Base-by-base conservation (phyloP, 495 filamentous ascomycete genomes). In the Sabuloglossum arenarium region DNA sequence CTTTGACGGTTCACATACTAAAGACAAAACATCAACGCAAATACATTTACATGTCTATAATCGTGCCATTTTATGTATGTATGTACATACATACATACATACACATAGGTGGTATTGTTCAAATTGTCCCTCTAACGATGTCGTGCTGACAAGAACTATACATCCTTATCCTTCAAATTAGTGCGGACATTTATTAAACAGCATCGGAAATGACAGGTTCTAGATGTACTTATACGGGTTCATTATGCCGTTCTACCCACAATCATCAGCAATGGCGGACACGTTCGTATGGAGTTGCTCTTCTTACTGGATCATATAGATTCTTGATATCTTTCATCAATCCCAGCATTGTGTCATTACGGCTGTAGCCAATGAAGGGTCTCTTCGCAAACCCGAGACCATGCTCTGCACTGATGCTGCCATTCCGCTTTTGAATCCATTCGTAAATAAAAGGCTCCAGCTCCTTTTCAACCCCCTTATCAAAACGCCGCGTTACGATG, bases 381-480 rank as follows among this genome's bases (percentile, higher is more conserved):
- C 89, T 93, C 81, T 98, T 98, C 39, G 89, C 87, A 60, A 98
- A 64, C 6, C 91, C 91, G 30, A 98, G 70, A 8, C 91, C 91
- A 69, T 98, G 91, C 67, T 98, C 91, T 29, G 91, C 91, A 63
- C 86, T 94, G 66, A 98, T 93, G 68, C 86, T 93, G 57, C 91
- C 91, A 55, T 84, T 82, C 37, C 82, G 74, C 68, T 84, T 76
- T 56, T 78, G 73, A 57, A 98, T 90, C 91, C 91, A 97, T 68
- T 97, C 88, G 64, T 95, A 98, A 29, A 98, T 83, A 71, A 83
- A 98, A 3, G 91, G 91, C 70, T 98, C 91, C 25, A 98, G 76
- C 45, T 72, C 77, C 69, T 88, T 78, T 73, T 98, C 91, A 24
- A 97, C 88, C 54, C 80, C 72, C 70, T 87, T 88, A 68, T 88